Evolutionary conservation across 2,329 filamentous ascomycete genomes (phyloP).

Genomic region (Triangularia verruculosa): DNA sequence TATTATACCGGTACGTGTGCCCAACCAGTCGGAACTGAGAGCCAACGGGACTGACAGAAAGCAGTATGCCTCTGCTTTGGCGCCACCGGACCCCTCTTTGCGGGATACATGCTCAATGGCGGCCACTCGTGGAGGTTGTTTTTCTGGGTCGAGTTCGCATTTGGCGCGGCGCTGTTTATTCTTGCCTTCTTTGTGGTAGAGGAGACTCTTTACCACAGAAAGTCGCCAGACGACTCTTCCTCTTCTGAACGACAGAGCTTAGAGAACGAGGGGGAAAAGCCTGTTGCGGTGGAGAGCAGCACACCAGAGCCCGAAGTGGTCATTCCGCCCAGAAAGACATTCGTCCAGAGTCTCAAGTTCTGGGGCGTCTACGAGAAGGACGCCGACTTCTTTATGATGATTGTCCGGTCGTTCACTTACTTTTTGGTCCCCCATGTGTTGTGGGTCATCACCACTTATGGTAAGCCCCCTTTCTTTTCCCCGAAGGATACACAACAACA

Average conservation of each 20-base stretch:
- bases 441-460: slow-evolving; percentile 44
- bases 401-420: slow-evolving; percentile 42
- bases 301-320: neutral
- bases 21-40: too few species aligned
- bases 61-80: slow-evolving; percentile 52
- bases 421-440: slow-evolving; percentile 43
- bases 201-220: slow-evolving; percentile 25
- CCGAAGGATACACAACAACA: neutral
- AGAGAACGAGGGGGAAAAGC: slow-evolving; percentile 13
- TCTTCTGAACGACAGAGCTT: slow-evolving; percentile 6
- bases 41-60: neutral
- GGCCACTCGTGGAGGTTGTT: slow-evolving; percentile 57
- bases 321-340: slow-evolving; percentile 38
- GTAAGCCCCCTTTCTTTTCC: slow-evolving; percentile 27
- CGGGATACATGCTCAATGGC: slow-evolving; percentile 56
- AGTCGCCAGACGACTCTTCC: neutral
- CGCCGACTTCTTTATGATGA: slow-evolving; percentile 42
- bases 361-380: slow-evolving; percentile 40
- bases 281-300: neutral
- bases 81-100: slow-evolving; percentile 51
- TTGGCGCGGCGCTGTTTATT: slow-evolving; percentile 32
- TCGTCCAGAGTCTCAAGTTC: slow-evolving; percentile 39
- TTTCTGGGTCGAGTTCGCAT: slow-evolving; percentile 57
- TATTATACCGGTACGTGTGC: slow-evolving; percentile 49
- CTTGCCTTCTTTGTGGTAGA: slow-evolving; percentile 28